Evolutionary conservation across 768 basidiomycete genomes (phyloP).

Genomic region (Mycena galericulata): DNA sequence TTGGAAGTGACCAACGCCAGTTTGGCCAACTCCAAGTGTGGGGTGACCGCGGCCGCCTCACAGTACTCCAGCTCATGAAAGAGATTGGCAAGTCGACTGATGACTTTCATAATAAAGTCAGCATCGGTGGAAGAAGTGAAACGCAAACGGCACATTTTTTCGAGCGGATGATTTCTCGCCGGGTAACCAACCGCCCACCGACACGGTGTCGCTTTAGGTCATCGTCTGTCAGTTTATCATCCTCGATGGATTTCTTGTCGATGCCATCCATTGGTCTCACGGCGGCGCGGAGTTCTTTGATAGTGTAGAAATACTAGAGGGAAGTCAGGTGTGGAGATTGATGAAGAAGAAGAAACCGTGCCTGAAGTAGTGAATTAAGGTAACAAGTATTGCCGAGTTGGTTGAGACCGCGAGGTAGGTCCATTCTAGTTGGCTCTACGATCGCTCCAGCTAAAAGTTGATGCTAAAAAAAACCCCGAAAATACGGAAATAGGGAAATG

Average conservation of each 20-base stretch:
- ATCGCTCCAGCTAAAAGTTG: conserved; percentile 70
- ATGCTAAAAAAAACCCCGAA: conserved; percentile 2
- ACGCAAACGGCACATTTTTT: conserved; percentile 73
- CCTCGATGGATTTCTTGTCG: conserved; percentile 67
- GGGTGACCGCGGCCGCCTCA: conserved; percentile 77
- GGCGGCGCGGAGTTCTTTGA: conserved; percentile 86
- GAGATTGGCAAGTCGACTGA: conserved; percentile 80
- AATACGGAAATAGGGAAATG: conserved; percentile 36
- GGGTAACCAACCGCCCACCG: conserved; percentile 85
- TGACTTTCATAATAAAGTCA: conserved; percentile 63
- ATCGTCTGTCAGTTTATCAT: conserved; percentile 83
- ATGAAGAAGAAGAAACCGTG: conserved; percentile 39
- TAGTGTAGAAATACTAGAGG: conserved; percentile 94
- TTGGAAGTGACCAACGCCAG: conserved; percentile 91
- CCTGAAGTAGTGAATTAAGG: conserved; percentile 83
- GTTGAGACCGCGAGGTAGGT: conserved; percentile 87
- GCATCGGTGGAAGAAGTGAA: conserved; percentile 14
- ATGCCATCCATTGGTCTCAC: conserved; percentile 70
- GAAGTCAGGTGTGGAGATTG: neutral
- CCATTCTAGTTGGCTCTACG: conserved; percentile 62
- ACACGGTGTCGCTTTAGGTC: conserved; percentile 88
- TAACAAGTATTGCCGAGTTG: conserved; percentile 93
- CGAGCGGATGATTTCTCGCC: conserved; percentile 84
- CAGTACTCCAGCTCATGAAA: conserved; percentile 82
- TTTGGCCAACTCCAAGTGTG: conserved; percentile 89